phyloP scores from a whole-genome alignment of 2,329 filamentous ascomycete species.

The Fusarium sambucinum region DNA sequence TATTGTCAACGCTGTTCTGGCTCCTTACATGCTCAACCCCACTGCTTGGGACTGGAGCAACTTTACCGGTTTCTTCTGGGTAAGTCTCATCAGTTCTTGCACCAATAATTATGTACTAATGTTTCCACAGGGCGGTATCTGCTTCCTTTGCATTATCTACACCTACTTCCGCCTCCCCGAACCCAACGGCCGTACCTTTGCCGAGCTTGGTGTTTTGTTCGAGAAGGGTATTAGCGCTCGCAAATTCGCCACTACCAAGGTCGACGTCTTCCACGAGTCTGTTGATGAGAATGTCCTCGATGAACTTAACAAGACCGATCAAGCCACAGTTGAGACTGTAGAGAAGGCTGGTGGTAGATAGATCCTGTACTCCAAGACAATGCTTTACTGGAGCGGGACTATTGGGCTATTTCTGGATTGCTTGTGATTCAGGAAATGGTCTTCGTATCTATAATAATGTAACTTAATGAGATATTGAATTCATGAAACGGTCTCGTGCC shows the following conservation, averaged over 20 bases:
- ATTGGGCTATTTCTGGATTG: neutral
- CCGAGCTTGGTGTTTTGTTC: conserved; percentile 87
- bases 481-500: neutral
- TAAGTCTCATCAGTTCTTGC: conserved; percentile 45
- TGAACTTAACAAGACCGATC: conserved; percentile 57
- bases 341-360: conserved; percentile 18
- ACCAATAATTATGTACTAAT: neutral
- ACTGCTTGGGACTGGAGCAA: conserved; percentile 89
- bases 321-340: conserved; percentile 20
- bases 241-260: conserved; percentile 74
- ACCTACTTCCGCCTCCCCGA: conserved; percentile 72
- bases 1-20: conserved; percentile 84
- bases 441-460: neutral
- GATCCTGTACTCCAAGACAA: neutral
- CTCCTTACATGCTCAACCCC: conserved; percentile 94
- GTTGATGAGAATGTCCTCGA: conserved; percentile 63
- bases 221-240: conserved; percentile 77
- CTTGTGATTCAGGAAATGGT: neutral
- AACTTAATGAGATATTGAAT: conserved; percentile 16
- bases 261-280: conserved; percentile 67
- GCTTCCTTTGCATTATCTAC: conserved; percentile 84
- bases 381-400: neutral
- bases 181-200: conserved; percentile 82
- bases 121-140: conserved; percentile 66
- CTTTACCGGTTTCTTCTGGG: conserved; percentile 89